Evolutionary conservation across 1,139 yeast genomes (phyloP).

Genomic region (Maudiozyma humilis): DNA sequence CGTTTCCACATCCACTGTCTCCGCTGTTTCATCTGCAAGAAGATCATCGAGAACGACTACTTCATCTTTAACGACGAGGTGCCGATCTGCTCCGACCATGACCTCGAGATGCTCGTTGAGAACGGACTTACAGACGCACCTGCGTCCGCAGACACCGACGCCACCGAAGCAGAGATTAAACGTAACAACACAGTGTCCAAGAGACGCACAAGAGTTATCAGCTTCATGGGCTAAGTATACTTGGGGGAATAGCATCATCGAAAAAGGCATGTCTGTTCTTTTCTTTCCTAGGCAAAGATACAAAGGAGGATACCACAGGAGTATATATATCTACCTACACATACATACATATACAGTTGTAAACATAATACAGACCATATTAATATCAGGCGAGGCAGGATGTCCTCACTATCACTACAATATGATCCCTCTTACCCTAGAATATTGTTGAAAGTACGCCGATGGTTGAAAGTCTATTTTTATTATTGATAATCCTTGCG

Average conservation of each 20-base stretch:
- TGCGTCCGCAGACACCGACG: neutral
- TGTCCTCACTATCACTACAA: too few relatives aligned
- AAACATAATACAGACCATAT: neutral
- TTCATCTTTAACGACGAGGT: slow-evolving; percentile 29
- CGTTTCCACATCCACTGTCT: slow-evolving; percentile 63
- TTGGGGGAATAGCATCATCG: too few relatives aligned
- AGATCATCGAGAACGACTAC: slow-evolving; percentile 47
- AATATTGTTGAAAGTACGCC: too few relatives aligned
- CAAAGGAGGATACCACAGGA: too few relatives aligned
- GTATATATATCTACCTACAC: slow-evolving; percentile 2
- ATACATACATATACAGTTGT: neutral
- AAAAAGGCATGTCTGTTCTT: neutral
- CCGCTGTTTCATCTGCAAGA: slow-evolving; percentile 46
- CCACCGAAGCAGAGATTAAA: slow-evolving; percentile 12
- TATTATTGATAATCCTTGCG: too few relatives aligned
- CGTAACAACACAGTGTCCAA: slow-evolving; percentile 16
- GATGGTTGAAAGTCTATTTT: too few relatives aligned
- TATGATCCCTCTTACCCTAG: too few relatives aligned
- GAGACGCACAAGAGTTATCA: slow-evolving; percentile 23
- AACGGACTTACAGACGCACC: neutral
- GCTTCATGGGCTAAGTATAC: slow-evolving; percentile 12
- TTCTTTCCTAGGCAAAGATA: too few relatives aligned
- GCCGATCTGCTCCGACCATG: slow-evolving; percentile 27
- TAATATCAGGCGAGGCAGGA: neutral
- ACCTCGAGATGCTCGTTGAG: slow-evolving; percentile 4